A percentile compares a stretch with the other conserved stretches of the same genome.
These are phyloP conservation scores for Boletus reticuloceps DNA, from an alignment of 768 basidiomycete species.

Conservation along the genomic window DNA sequence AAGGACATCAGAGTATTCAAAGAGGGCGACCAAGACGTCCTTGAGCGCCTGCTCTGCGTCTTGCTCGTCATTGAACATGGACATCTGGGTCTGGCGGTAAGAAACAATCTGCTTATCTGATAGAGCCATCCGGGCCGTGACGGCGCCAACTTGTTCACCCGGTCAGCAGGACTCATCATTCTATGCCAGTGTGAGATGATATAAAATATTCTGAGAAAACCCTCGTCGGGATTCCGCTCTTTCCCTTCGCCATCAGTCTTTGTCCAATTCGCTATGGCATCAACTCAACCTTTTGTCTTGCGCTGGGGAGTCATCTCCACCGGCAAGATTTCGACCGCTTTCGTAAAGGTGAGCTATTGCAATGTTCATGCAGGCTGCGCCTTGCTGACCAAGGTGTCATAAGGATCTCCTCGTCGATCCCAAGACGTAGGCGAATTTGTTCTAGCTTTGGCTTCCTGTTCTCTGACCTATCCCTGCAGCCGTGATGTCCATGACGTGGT, in stretches of 20 bases:
- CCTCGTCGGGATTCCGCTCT: not conserved
- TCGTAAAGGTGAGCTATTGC: constrained; percentile 56
- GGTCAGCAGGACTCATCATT: not conserved
- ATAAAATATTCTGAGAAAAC: constrained; percentile 4
- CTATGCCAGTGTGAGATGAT: not conserved
- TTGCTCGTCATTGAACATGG: not conserved
- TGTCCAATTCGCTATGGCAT: constrained; percentile 12
- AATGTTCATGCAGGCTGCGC: not conserved
- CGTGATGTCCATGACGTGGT: constrained; percentile 62
- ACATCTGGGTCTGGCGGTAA: constrained; percentile 1
- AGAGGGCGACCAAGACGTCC: constrained; percentile 42
- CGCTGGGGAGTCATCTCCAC: constrained; percentile 91
- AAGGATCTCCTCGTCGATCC: constrained; percentile 80
- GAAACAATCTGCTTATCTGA: constrained; percentile 5
- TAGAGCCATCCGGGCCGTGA: not conserved
- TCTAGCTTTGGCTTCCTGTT: not conserved
- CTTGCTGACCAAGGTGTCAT: not conserved
- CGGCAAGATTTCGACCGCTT: constrained; percentile 64
- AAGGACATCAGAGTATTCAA: constrained; percentile 69
- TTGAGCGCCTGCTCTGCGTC: constrained; percentile 25
- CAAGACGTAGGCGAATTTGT: constrained; percentile 50
- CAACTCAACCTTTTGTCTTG: constrained; percentile 41
- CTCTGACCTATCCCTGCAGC: constrained; percentile 33
- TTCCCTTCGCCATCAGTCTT: not conserved
- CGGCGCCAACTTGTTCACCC: not conserved